These are phyloP conservation scores for Geotrichum phurueaensis DNA, from an alignment of 1,139 yeast genomes.

Conservation along the genomic window DNA sequence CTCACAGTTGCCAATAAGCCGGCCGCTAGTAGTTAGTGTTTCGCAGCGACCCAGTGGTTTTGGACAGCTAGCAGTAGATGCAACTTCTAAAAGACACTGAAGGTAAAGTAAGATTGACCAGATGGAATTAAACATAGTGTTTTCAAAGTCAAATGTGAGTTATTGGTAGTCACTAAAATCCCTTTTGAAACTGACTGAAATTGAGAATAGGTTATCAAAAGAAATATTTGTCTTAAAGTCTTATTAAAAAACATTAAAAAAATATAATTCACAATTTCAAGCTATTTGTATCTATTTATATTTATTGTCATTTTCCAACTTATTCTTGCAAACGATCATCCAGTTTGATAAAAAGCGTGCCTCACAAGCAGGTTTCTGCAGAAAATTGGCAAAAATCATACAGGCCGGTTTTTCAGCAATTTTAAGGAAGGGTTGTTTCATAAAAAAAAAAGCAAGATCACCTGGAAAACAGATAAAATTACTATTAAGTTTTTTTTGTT, in stretches of 20 bases:
- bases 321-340: neutral
- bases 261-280: neutral
- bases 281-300: neutral
- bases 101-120: neutral
- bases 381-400: neutral
- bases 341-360: neutral
- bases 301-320: neutral
- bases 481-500: neutral
- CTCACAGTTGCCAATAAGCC: constrained; percentile 14
- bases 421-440: neutral
- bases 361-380: neutral
- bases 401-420: neutral
- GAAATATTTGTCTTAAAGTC: no score
- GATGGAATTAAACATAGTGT: neutral
- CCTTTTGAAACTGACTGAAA: no score
- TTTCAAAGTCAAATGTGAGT: neutral
- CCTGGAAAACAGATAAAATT: neutral
- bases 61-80: constrained; percentile 3
- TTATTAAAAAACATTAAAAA: no score
- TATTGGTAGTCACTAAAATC: no score
- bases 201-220: no score
- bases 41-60: constrained; percentile 4
- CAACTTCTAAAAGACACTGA: constrained; percentile 3
- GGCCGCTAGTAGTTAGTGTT: constrained; percentile 11
- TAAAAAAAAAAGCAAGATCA: neutral